Base-by-base conservation (phyloP, 2,329 filamentous ascomycete species). In the Sporothrix pseudoabietina region DNA sequence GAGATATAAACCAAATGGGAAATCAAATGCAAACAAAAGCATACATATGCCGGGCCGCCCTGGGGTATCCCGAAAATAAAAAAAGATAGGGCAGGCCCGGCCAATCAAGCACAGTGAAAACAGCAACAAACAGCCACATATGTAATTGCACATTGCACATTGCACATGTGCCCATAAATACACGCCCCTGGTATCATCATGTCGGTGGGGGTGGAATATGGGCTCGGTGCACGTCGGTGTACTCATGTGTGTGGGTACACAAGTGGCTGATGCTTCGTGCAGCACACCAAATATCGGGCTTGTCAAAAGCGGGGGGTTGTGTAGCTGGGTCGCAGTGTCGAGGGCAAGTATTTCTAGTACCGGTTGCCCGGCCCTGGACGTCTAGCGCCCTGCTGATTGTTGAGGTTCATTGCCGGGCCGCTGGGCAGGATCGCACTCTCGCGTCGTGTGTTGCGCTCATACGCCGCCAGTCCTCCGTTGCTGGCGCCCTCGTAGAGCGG, bases 371-470 rank as follows among this genome's bases (percentile, higher is more conserved):
- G 86, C 75, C 86, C 83, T 47, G 88, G 81, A 12, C 86, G 86
- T 78, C 84, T 86, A 0, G 85, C 86, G 54, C 81, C 81, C 76
- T 71, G 65, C 47, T 72, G 69, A 44, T 83, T 85, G 44, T 83
- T 85, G 44, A 87, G 79, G 35, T 84, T 83, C 77, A 84, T 80
- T 69, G 81, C 79, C 14, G 63, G 41, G 76, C 85, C 82, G 26
- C 82, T 82, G 73, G 86, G 83, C 78, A 85, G 84, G 74, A 89
- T 88, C 63, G 84, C 83, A 77, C 89, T 91, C 80, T 91, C 89
- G 69, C 89, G 85, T 68, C 88, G 84, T 55, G 63, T 75, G 49
- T 79, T 78, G 71, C 82, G 82, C 52, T 84, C 81, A 68, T 83
- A 82, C 3, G 77, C 75, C 5, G 79, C 78, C 35, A 71, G 77